Evolutionary conservation across 2,329 filamentous ascomycete species (phyloP).

Genomic region (Neonectria sp.): DNA sequence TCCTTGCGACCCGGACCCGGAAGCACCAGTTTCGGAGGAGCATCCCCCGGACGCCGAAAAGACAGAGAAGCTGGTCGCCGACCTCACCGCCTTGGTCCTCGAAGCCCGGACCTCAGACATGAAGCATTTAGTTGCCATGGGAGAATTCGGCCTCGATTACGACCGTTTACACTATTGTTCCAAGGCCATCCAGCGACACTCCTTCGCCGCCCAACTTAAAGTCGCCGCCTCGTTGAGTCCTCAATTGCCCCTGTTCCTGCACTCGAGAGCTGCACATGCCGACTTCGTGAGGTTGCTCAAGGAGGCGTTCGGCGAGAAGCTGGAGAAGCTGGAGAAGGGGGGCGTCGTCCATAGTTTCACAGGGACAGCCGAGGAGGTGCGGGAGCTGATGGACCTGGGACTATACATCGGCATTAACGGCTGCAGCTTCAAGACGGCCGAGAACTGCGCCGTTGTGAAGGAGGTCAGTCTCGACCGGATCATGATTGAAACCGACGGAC

Average conservation of each 20-base stretch:
- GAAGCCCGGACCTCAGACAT: slow-evolving; percentile 65
- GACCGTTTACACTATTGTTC: slow-evolving; percentile 89
- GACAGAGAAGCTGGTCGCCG: slow-evolving; percentile 66
- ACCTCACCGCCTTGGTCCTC: slow-evolving; percentile 76
- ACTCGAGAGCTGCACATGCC: slow-evolving; percentile 87
- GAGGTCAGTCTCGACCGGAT: slow-evolving; percentile 83
- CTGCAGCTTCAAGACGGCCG: slow-evolving; percentile 93
- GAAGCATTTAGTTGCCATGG: slow-evolving; percentile 79
- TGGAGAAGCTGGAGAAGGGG: slow-evolving; percentile 78
- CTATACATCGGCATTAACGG: slow-evolving; percentile 97
- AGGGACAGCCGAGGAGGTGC: slow-evolving; percentile 88
- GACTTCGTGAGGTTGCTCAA: slow-evolving; percentile 86
- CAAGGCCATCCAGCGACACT: slow-evolving; percentile 84
- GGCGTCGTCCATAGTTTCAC: slow-evolving; percentile 97
- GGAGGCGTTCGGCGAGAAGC: slow-evolving; percentile 67
- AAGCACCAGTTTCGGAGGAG: slow-evolving; percentile 65
- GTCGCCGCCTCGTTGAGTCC: slow-evolving; percentile 79
- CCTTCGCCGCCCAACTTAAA: slow-evolving; percentile 87
- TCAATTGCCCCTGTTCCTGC: slow-evolving; percentile 90
- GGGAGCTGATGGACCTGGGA: slow-evolving; percentile 82
- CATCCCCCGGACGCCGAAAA: slow-evolving; percentile 60
- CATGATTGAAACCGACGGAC: slow-evolving; percentile 97
- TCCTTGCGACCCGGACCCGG: slow-evolving; percentile 68
- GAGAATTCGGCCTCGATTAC: slow-evolving; percentile 97
- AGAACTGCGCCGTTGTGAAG: slow-evolving; percentile 89